Evolutionary conservation across 768 basidiomycete genomes (phyloP), one percentile per base, ranked within the genome.

Genomic region (Hygrocybe punicea): DNA sequence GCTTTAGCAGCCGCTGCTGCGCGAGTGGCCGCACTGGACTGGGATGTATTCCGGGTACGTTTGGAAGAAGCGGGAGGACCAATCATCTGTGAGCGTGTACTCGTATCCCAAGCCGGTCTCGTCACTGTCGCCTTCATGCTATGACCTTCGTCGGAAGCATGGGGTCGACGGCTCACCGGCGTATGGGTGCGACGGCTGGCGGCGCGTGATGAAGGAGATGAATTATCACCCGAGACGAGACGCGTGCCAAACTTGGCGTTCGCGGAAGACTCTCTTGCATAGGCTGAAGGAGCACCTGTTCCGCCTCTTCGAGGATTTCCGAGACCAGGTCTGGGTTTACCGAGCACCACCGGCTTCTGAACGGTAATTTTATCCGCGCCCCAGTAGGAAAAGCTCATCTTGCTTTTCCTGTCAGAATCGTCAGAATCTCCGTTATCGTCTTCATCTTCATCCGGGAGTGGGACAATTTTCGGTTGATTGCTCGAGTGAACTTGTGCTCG

Each of bases 311-410:
- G 62, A 63, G 79, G 65, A 65, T 74, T 63, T 61, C 69, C 73
- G 53, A 66, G 75, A 40, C 62, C 65, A 49, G 73, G 69, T 16
- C 57, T 16, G 3, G 42, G 24, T 36, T 55, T 55, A 58, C 85
- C 68, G 37, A 84, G 70, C 2, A 85, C 68, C 39, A 84, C 70
- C 2, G 91, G 89, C 63, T 89, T 89, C 69, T 91, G 89, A 19
- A 93, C 82, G 1, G 91, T 93, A 64, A 93, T 81, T 72, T 91
- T 91, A 75, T 93, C 91, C 33, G 91, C 91, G 23, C 91, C 91
- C 90, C 91, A 93, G 67, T 93, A 94, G 5, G 90, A 92, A 73
- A 93, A 93, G 75, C 89, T 90, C 91, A 93, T 92, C 71, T 92
- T 93, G 77, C 86, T 90, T 76, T 91, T 89, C 74, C 86, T 83